Evolutionary conservation across 1,284 basidiomycete genomes (phyloP), one percentile per base, ranked within the genome.

Genomic region (Irpex lacteus): DNA sequence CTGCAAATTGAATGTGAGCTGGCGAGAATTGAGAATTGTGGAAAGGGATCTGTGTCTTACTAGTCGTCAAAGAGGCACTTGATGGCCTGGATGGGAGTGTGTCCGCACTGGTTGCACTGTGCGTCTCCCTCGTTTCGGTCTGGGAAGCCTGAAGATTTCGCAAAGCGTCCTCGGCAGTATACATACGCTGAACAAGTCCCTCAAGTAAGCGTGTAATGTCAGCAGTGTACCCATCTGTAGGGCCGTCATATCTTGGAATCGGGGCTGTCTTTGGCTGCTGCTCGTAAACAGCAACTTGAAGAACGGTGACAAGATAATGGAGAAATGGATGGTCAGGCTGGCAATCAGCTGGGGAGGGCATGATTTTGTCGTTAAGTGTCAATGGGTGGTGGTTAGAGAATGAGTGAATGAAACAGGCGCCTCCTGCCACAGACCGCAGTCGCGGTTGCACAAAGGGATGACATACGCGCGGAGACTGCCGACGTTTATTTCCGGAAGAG

Each of bases 181-280:
- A 83, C 83, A 89, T 86, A 68, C 88, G 78, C 49, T 81, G 77
- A 0, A 82, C 85, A 67, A 90, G 77, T 13, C 78, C 79, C 36
- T 77, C 75, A 65, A 36, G 84, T 84, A 62, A 26, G 26, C 83
- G 81, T 38, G 87, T 74, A 69, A 91, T 87, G 67, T 79, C 77
- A 55, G 89, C 85, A 8, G 85, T 89, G 71, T 87, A 84, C 86
- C 85, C 88, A 75, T 87, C 84, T 58, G 78, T 68, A 1, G 85
- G 85, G 2, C 88, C 88, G 74, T 86, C 81, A 74, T 88, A 91
- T 64, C 80, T 80, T 57, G 87, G 88, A 66, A 83, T 75, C 49
- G 88, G 85, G 5, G 82, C 78, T 11, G 82, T 63, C 62, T 72
- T 63, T 47, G 76, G 71, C 19, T 77, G 77, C 53, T 76, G 74